Evolutionary conservation across 2,329 filamentous ascomycete genomes (phyloP).

Genomic region (Polychaeton citri): DNA sequence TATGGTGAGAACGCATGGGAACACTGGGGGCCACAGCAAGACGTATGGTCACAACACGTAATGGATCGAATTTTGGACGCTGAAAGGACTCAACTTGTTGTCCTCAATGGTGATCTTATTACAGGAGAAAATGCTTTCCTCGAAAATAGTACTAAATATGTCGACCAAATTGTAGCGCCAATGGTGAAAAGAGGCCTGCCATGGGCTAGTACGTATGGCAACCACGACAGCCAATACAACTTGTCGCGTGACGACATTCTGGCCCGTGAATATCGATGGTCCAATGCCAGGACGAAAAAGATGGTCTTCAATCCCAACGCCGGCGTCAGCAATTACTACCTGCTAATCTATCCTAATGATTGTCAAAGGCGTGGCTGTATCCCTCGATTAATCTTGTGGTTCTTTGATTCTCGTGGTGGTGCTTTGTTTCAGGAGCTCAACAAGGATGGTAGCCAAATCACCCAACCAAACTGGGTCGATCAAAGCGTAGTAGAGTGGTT

Average conservation of each 20-base stretch:
- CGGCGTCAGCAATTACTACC: slow-evolving; percentile 42
- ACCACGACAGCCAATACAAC: slow-evolving; percentile 53
- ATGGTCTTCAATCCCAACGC: slow-evolving; percentile 26
- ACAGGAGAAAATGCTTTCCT: slow-evolving; percentile 50
- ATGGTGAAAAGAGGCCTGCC: slow-evolving; percentile 41
- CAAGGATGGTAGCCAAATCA: slow-evolving; percentile 13
- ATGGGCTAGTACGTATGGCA: slow-evolving; percentile 60
- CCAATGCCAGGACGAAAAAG: slow-evolving; percentile 28
- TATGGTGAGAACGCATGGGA: slow-evolving; percentile 44
- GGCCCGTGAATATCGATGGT: slow-evolving; percentile 24
- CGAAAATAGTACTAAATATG: slow-evolving; percentile 42
- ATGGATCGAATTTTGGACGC: slow-evolving; percentile 44
- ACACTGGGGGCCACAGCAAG: slow-evolving; percentile 37
- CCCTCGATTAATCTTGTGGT: slow-evolving; percentile 48
- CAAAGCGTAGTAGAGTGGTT: slow-evolving; percentile 35
- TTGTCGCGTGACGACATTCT: slow-evolving; percentile 36
- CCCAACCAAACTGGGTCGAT: slow-evolving; percentile 33
- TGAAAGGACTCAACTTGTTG: slow-evolving; percentile 47
- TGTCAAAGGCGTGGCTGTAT: slow-evolving; percentile 1
- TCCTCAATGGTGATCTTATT: slow-evolving; percentile 60
- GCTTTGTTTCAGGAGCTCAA: slow-evolving; percentile 31
- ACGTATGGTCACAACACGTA: slow-evolving; percentile 43
- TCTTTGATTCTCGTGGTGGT: slow-evolving; percentile 56
- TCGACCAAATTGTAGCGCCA: slow-evolving; percentile 47
- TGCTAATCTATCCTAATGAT: slow-evolving; percentile 33